These are phyloP conservation scores for Myriosclerotinia scirpicola DNA, from an alignment of 2,329 filamentous ascomycete species.

Conservation along the genomic window DNA sequence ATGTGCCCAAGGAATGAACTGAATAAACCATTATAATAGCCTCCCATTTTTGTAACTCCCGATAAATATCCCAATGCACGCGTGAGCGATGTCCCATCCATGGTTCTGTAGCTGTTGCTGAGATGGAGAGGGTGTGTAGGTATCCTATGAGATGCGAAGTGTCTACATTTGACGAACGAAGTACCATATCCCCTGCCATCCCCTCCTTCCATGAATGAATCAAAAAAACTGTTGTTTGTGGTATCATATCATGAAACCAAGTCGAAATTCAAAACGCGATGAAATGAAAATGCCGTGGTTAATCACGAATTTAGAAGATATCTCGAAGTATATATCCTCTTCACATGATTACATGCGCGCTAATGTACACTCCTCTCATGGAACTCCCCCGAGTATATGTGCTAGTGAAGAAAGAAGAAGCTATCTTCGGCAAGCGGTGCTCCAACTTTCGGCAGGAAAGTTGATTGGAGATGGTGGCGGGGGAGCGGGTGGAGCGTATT, in stretches of 20 bases:
- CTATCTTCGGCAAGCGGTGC: constrained; percentile 23
- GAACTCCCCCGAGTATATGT: background rate
- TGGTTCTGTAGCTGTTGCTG: background rate
- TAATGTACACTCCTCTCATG: constrained; percentile 17
- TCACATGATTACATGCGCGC: constrained; percentile 4
- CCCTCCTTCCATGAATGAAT: background rate
- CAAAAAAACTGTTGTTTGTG: background rate
- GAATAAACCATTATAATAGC: constrained; percentile 12
- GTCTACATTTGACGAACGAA: background rate
- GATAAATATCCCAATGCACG: constrained; percentile 15
- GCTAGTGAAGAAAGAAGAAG: background rate
- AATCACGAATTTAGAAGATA: background rate
- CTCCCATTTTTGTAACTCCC: constrained; percentile 18
- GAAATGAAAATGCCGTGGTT: constrained; percentile 3
- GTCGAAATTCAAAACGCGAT: constrained; percentile 2
- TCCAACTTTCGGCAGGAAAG: constrained; percentile 59
- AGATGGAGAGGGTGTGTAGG: background rate
- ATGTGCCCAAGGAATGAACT: constrained; percentile 9
- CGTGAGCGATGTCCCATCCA: constrained; percentile 8
- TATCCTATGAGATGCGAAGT: background rate
- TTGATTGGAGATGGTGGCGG: constrained; percentile 64
- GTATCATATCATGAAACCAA: background rate
- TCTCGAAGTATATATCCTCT: background rate
- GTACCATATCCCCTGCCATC: background rate
- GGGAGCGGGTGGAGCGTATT: constrained; percentile 64